Evolutionary conservation across 163 green algal genomes (phyloP).

Genomic region (Smithsoniella earleae): DNA sequence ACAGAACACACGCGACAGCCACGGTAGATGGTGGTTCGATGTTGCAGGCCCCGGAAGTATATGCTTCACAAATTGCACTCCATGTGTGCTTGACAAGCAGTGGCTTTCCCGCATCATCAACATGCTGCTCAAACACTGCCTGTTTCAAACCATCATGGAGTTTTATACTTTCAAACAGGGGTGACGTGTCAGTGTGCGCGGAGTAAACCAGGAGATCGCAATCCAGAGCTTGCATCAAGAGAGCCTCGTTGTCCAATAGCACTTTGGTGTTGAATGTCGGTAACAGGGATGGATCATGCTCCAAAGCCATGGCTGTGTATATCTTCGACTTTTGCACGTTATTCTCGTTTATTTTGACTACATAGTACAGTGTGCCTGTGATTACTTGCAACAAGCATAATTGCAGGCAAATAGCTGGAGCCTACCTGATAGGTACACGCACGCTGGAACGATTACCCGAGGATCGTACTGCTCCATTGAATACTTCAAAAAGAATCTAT

Average conservation of each 20-base stretch:
- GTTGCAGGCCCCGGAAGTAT: neutral
- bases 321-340: slow-evolving; percentile 23
- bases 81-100: neutral
- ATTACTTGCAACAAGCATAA: neutral
- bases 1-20: neutral
- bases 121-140: slow-evolving; percentile 18
- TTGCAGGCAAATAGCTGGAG: neutral
- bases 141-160: neutral
- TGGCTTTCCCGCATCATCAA: neutral
- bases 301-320: slow-evolving; percentile 9
- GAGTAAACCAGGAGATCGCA: slow-evolving; percentile 20
- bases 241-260: slow-evolving; percentile 27
- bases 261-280: slow-evolving; percentile 20
- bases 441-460: slow-evolving; percentile 12
- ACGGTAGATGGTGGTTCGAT: slow-evolving; percentile 10
- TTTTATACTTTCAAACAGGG: neutral
- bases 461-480: slow-evolving; percentile 12
- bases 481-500: slow-evolving; percentile 27
- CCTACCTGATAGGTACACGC: slow-evolving; percentile 20
- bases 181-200: neutral
- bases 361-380: neutral
- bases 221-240: slow-evolving; percentile 22
- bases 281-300: slow-evolving; percentile 20
- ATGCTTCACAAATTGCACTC: slow-evolving; percentile 5
- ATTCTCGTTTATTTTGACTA: slow-evolving; percentile 29